These are phyloP conservation scores for Spiraea crenata DNA, from an alignment of 331 rosid species.

Conservation along the genomic window DNA sequence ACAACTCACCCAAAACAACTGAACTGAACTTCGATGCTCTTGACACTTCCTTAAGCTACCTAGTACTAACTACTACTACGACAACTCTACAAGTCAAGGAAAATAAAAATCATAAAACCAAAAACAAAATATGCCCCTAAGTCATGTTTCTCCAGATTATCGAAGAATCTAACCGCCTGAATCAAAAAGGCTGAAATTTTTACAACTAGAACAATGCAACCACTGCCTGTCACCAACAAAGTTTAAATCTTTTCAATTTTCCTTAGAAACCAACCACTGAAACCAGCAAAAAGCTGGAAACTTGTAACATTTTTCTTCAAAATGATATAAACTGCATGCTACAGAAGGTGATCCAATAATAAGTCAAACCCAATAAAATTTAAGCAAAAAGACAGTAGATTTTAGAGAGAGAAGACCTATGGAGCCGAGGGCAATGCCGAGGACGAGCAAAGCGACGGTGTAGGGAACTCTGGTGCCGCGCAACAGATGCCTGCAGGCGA, in stretches of 20 bases:
- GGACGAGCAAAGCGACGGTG: conserved; percentile 68
- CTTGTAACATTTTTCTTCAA: neutral
- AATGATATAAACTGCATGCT: neutral
- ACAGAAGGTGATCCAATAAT: no score
- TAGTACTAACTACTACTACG: neutral
- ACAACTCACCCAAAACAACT: neutral
- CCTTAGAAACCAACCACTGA: neutral
- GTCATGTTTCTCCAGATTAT: no score
- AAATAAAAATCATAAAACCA: neutral
- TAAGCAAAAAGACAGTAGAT: neutral
- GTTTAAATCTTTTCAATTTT: no score
- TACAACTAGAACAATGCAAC: no score
- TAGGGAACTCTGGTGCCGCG: conserved; percentile 94
- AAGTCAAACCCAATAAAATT: neutral
- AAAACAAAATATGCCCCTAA: neutral
- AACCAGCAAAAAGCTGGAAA: neutral
- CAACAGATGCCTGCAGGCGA: conserved; percentile 69
- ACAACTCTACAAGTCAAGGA: neutral
- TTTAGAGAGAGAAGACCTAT: conserved; percentile 35
- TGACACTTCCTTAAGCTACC: neutral
- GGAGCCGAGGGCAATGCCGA: conserved; percentile 83
- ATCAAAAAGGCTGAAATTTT: no score
- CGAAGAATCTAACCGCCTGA: no score
- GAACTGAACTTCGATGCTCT: neutral
- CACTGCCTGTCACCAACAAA: no score